Base-by-base conservation (phyloP, 2,329 filamentous ascomycete species). In the Coleophoma crateriformis region DNA sequence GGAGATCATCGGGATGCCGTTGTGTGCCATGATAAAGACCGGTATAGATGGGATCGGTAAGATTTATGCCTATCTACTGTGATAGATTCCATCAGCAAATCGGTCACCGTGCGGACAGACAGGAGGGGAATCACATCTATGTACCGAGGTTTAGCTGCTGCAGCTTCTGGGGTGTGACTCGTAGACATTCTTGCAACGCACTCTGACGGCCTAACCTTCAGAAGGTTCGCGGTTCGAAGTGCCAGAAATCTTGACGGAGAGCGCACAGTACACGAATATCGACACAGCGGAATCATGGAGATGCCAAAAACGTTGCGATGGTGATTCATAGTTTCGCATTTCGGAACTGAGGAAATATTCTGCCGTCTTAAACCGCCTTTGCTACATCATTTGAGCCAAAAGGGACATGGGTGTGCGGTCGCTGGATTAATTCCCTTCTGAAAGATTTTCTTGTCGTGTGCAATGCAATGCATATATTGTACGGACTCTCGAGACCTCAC, bases 41-140 rank as follows among this genome's bases (percentile, higher is more conserved):
- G 43, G 82, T 80, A 68, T 92, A 99, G 52, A 96, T 89, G 47
- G 88, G 88, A 64, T 99, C 94, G 47, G 91, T 88, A 49, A 99
- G 79, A 68, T 99, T 99, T 75, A 99, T 96, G 50, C 92, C 94
- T 63, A 99, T 85, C 82, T 85, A 65, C 54, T 61, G 51, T 50
- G 46, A 13, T 19, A 17, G 13, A 27, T 34, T 22, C 32, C 27
- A 46, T 55, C 45, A 49, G 20, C 32, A 34, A 12, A 32, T 39
- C 46, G 11, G 32, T 14, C 34, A 17, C 11, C 38, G 40, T 11
- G 41, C 7, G 32, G 40, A 17, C 22, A 27, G 33, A 27, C 20
- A 33, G 45, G 42, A 33, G 17, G 15, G 35, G n/a, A 38, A 33
- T 11, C n/a, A 84, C 81, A 77, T 85, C 81, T 53, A 84, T 77